phyloP scores from a whole-genome alignment of 1,284 basidiomycete genomes.

The Butyriboletus appendiculatus region DNA sequence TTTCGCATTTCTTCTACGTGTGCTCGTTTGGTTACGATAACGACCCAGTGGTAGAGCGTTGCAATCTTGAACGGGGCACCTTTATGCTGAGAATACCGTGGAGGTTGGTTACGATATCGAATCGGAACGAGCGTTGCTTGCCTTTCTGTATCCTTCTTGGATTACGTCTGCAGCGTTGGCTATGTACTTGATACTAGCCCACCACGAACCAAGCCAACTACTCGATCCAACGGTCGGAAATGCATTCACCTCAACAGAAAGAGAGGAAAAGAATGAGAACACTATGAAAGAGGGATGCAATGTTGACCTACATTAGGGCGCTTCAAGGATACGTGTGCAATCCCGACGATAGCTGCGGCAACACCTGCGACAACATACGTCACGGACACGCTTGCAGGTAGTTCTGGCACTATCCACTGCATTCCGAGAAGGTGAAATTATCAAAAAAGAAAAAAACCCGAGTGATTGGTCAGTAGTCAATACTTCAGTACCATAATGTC shows the following conservation, averaged over 20 bases:
- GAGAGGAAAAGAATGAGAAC: neutral
- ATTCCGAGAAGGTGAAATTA: neutral
- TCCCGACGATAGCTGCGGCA: neutral
- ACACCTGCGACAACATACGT: neutral
- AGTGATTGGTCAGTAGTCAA: too few relatives aligned
- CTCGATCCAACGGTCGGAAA: conserved; percentile 23
- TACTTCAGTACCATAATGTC: too few relatives aligned
- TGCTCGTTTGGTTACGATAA: conserved; percentile 38
- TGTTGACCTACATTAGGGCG: conserved; percentile 2
- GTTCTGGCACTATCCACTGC: neutral
- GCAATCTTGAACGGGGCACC: conserved; percentile 43
- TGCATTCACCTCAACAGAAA: conserved; percentile 12
- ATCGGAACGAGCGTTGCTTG: neutral
- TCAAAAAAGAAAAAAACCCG: too few relatives aligned
- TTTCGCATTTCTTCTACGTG: conserved; percentile 44
- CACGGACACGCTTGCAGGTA: neutral
- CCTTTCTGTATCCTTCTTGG: conserved; percentile 24
- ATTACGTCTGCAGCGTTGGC: conserved; percentile 8
- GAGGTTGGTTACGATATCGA: neutral
- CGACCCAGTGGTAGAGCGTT: conserved; percentile 39
- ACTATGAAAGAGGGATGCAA: neutral
- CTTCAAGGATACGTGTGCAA: neutral
- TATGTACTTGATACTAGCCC: conserved; percentile 10
- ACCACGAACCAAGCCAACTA: conserved; percentile 16
- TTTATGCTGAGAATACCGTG: conserved; percentile 29